These are phyloP conservation scores for Fusarium miscanthi DNA, from an alignment of 2,329 filamentous ascomycete genomes.

Conservation along the genomic window DNA sequence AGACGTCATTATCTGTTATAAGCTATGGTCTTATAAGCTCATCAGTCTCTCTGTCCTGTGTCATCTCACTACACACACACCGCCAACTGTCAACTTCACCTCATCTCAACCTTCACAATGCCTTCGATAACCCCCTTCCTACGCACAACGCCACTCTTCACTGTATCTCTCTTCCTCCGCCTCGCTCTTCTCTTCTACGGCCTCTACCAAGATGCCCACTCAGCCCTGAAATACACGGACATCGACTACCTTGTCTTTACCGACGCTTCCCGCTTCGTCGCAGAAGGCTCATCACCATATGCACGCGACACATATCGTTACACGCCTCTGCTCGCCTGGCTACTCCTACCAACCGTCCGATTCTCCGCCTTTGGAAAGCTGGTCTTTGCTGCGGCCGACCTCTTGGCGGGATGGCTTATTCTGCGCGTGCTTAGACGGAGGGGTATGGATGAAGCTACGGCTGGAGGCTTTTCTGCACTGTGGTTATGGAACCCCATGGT, in stretches of 20 bases:
- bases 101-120: slow-evolving; percentile 34
- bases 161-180: slow-evolving; percentile 72
- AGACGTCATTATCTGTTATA: neutral
- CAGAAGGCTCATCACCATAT: slow-evolving; percentile 80
- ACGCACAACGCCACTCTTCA: slow-evolving; percentile 62
- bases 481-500: slow-evolving; percentile 99
- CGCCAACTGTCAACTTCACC: slow-evolving; percentile 44
- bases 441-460: slow-evolving; percentile 62
- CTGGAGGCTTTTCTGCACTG: slow-evolving; percentile 82
- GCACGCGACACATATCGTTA: slow-evolving; percentile 94
- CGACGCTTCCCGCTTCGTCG: slow-evolving; percentile 84
- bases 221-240: slow-evolving; percentile 96
- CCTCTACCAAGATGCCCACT: slow-evolving; percentile 90
- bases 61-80: slow-evolving; percentile 27
- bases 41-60: neutral
- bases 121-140: slow-evolving; percentile 45
- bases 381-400: slow-evolving; percentile 84
- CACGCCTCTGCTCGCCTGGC: slow-evolving; percentile 92
- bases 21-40: slow-evolving; percentile 26
- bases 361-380: slow-evolving; percentile 90
- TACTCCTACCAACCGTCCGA: slow-evolving; percentile 79
- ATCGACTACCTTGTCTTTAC: slow-evolving; percentile 99
- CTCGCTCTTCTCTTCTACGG: slow-evolving; percentile 84
- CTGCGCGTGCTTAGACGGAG: slow-evolving; percentile 53
- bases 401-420: slow-evolving; percentile 86